Conservation (phyloP, 2,329 filamentous ascomycete genomes). For the Blastomyces silverae region DNA sequence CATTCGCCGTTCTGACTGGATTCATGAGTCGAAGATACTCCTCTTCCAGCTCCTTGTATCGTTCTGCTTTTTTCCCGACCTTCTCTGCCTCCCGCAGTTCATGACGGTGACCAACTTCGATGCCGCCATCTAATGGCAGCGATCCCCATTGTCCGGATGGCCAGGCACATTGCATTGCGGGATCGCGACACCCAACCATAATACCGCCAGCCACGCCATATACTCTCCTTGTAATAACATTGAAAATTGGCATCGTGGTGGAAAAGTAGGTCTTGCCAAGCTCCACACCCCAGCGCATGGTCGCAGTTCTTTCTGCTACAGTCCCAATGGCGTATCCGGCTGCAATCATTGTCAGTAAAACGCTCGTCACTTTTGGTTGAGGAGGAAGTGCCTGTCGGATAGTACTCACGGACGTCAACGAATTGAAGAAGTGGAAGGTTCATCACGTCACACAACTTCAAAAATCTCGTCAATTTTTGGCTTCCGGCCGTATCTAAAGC, state of each 20-base stretch:
- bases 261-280: conserved; percentile 57
- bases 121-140: conserved; percentile 57
- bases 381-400: background rate
- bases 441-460: conserved; percentile 60
- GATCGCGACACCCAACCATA: conserved; percentile 58
- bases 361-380: background rate
- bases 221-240: conserved; percentile 54
- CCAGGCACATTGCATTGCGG: conserved; percentile 57
- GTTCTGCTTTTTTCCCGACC: conserved; percentile 44
- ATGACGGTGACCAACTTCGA: conserved; percentile 57
- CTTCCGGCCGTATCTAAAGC: conserved; percentile 55
- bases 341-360: conserved; percentile 20
- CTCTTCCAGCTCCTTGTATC: conserved; percentile 53
- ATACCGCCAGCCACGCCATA: conserved; percentile 60
- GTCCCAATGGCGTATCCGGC: conserved; percentile 59
- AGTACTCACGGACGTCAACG: conserved; percentile 49
- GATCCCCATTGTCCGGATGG: conserved; percentile 58
- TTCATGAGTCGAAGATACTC: conserved; percentile 59
- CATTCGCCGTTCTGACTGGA: conserved; percentile 57
- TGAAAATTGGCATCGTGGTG: conserved; percentile 58
- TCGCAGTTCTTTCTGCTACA: conserved; percentile 55
- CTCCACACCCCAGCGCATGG: conserved; percentile 58
- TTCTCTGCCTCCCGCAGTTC: conserved; percentile 53
- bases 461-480: conserved; percentile 54
- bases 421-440: conserved; percentile 60